phyloP scores from a whole-genome alignment of 2,329 filamentous ascomycete species.

The Saccharata proteae region DNA sequence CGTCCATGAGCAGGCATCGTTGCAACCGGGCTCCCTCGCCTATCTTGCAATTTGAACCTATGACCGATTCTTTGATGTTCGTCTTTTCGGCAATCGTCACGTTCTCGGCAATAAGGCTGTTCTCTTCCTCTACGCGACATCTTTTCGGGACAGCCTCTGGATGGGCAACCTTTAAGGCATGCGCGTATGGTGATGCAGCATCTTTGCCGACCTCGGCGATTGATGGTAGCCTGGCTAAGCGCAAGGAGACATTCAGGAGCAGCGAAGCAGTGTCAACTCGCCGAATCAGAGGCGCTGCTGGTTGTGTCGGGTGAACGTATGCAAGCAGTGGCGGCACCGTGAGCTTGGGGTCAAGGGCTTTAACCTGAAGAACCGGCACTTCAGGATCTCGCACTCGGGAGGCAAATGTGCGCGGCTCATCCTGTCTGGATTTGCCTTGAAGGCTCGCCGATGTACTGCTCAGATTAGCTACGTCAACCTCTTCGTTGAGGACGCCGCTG shows the following conservation, averaged over 20 bases:
- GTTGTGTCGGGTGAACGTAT: slow-evolving; percentile 60
- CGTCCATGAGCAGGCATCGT: slow-evolving; percentile 89
- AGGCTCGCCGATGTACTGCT: slow-evolving; percentile 33
- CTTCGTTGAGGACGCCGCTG: slow-evolving; percentile 31
- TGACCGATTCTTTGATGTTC: slow-evolving; percentile 83
- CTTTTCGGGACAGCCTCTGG: slow-evolving; percentile 68
- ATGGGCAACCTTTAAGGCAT: slow-evolving; percentile 68
- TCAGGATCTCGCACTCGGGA: slow-evolving; percentile 22
- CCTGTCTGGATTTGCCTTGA: slow-evolving; percentile 2
- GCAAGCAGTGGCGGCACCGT: slow-evolving; percentile 63
- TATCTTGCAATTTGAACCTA: slow-evolving; percentile 80
- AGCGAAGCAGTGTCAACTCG: slow-evolving; percentile 80
- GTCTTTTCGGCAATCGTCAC: slow-evolving; percentile 79
- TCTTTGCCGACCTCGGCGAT: slow-evolving; percentile 47
- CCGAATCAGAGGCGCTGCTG: slow-evolving; percentile 55
- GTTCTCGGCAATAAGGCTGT: slow-evolving; percentile 78
- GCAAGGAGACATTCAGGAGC: slow-evolving; percentile 68
- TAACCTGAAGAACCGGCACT: slow-evolving; percentile 16
- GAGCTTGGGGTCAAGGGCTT: slow-evolving; percentile 20
- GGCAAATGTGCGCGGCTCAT: slow-evolving; percentile 16
- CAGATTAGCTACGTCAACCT: slow-evolving; percentile 42
- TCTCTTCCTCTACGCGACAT: slow-evolving; percentile 69
- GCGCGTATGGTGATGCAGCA: slow-evolving; percentile 59
- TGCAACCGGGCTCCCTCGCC: slow-evolving; percentile 72
- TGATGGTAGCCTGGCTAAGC: slow-evolving; percentile 72